These are phyloP conservation scores for Thermothelomyces thermophilus DNA, from an alignment of 2,329 filamentous ascomycete species.

Conservation along the genomic window DNA sequence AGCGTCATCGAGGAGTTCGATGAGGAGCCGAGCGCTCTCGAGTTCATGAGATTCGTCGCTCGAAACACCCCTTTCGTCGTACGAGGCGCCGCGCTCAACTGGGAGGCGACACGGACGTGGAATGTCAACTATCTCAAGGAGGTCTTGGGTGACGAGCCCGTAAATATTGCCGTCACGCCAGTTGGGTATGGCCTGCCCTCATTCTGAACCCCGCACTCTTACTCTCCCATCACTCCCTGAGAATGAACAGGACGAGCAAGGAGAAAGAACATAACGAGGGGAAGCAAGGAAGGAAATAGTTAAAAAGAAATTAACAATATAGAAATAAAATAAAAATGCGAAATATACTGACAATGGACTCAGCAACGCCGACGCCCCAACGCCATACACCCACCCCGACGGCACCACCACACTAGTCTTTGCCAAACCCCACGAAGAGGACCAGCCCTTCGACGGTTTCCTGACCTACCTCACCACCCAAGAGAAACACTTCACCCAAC, in stretches of 20 bases:
- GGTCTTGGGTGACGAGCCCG: slow-evolving; percentile 47
- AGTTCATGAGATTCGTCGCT: slow-evolving; percentile 73
- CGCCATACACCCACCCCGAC: slow-evolving; percentile 26
- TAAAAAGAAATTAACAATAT: too few relatives aligned
- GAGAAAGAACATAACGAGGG: too few relatives aligned
- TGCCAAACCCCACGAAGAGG: slow-evolving; percentile 65
- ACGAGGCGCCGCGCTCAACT: slow-evolving; percentile 53
- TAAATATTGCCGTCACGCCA: slow-evolving; percentile 76
- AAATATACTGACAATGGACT: too few relatives aligned
- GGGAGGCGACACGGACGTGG: slow-evolving; percentile 60
- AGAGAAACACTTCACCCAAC: slow-evolving; percentile 33
- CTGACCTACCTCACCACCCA: slow-evolving; percentile 55
- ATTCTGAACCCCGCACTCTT: too few relatives aligned
- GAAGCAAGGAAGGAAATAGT: too few relatives aligned
- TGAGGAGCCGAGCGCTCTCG: slow-evolving; percentile 63
- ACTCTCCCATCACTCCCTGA: too few relatives aligned
- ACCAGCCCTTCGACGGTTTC: slow-evolving; percentile 56
- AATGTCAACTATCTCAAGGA: slow-evolving; percentile 50
- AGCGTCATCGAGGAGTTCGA: slow-evolving; percentile 52
- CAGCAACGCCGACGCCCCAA: slow-evolving; percentile 49
- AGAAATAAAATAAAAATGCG: too few relatives aligned
- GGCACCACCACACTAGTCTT: slow-evolving; percentile 41
- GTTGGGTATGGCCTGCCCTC: slow-evolving; percentile 58
- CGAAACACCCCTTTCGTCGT: slow-evolving; percentile 70
- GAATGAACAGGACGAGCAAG: too few relatives aligned